Evolutionary conservation across 2,329 filamentous ascomycete species (phyloP).

Genomic region (Colletotrichum nymphaeae): DNA sequence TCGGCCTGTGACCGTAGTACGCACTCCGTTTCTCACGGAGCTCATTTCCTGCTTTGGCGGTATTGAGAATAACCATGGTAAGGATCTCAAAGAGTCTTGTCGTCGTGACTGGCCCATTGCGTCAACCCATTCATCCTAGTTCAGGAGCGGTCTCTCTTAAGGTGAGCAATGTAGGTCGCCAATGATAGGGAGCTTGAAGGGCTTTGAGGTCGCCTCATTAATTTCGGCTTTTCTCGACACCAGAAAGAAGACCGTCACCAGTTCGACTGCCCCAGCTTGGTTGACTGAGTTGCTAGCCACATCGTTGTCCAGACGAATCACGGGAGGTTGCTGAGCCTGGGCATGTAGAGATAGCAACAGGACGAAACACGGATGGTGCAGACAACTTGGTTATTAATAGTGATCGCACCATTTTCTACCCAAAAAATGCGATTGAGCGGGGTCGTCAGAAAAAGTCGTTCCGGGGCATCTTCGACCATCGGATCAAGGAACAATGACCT

Average conservation of each 20-base stretch:
- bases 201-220: background rate
- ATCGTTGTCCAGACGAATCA: background rate
- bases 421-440: background rate
- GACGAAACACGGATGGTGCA: background rate
- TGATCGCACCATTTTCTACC: background rate
- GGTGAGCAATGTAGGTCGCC: conserved; percentile 39
- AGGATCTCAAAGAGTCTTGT: conserved; percentile 39
- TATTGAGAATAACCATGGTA: conserved; percentile 37
- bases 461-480: background rate
- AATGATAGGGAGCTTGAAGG: conserved; percentile 37
- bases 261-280: background rate
- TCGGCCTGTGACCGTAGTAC: conserved; percentile 38
- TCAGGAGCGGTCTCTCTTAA: conserved; percentile 33
- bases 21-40: conserved; percentile 38
- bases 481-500: background rate
- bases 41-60: conserved; percentile 36
- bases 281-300: no score
- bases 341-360: background rate
- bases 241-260: background rate
- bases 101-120: conserved; percentile 32
- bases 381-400: background rate
- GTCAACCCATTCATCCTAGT: conserved; percentile 38
- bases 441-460: background rate
- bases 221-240: background rate
- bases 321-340: no score